Percentiles rank a stretch among this genome's conserved stretches.
Evolutionary conservation across 345 rosid species (phyloP).

Genomic region (Eucalyptus victrix): DNA sequence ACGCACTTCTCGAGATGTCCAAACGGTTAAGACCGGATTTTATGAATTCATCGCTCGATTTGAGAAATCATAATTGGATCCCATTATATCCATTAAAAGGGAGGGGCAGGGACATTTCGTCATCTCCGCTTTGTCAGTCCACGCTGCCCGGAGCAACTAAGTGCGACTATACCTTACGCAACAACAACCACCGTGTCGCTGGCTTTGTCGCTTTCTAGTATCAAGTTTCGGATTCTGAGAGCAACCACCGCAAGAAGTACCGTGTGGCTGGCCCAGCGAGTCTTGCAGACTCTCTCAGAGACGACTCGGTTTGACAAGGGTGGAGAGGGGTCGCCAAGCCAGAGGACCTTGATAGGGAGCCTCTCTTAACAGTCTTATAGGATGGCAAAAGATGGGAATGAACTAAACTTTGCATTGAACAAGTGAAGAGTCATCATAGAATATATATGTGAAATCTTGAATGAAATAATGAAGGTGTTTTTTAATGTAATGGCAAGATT

Average conservation of each 20-base stretch:
- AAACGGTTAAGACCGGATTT: neutral
- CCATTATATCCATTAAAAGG: no score
- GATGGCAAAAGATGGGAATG: rapidly evolving
- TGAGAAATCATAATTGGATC: no score
- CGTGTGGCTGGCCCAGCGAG: no score
- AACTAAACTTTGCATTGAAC: rapidly evolving
- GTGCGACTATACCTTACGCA: neutral
- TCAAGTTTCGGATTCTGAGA: neutral
- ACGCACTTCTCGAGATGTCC: neutral
- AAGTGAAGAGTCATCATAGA: rapidly evolving
- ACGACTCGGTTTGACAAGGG: neutral
- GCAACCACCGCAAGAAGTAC: neutral
- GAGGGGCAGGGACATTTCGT: neutral
- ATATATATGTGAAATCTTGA: neutral
- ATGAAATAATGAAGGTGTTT: no score
- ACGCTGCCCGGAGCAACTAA: neutral
- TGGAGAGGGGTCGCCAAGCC: neutral
- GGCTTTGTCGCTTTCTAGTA: neutral
- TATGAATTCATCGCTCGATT: neutral
- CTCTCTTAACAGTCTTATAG: neutral
- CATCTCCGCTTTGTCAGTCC: neutral
- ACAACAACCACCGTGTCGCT: neutral
- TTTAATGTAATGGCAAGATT: no score
- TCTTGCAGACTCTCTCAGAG: no score
- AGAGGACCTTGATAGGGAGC: neutral